Evolutionary conservation across 768 basidiomycete genomes (phyloP).

Genomic region (Fomitopsis serialis): DNA sequence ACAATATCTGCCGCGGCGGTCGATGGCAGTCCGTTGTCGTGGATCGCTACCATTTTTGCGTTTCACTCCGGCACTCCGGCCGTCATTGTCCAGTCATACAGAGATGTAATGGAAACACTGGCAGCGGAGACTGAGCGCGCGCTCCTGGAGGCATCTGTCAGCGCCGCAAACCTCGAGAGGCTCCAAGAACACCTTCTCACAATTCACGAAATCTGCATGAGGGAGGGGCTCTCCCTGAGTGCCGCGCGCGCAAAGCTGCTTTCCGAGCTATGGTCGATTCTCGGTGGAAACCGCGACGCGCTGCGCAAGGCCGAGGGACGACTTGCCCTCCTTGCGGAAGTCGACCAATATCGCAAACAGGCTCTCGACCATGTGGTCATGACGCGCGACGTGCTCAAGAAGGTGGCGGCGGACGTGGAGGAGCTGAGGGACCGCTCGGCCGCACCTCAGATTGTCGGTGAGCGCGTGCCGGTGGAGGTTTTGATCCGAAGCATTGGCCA

Average conservation of each 20-base stretch:
- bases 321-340: constrained; percentile 45
- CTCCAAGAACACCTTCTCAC: constrained; percentile 56
- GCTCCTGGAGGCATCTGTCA: constrained; percentile 59
- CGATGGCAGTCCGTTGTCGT: constrained; percentile 13
- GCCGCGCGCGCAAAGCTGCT: constrained; percentile 49
- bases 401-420: constrained; percentile 71
- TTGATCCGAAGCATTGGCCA: constrained; percentile 68
- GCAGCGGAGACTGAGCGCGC: constrained; percentile 48
- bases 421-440: constrained; percentile 70
- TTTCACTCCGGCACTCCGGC: constrained; percentile 24
- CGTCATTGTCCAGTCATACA: constrained; percentile 49
- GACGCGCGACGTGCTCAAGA: constrained; percentile 53
- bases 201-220: constrained; percentile 53
- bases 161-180: constrained; percentile 47
- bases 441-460: constrained; percentile 55
- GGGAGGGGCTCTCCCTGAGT: constrained; percentile 47
- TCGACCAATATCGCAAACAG: constrained; percentile 52
- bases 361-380: constrained; percentile 65
- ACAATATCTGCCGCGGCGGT: constrained; percentile 39
- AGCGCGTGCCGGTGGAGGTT: constrained; percentile 62
- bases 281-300: constrained; percentile 54
- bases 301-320: constrained; percentile 49
- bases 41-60: too few relatives aligned
- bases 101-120: constrained; percentile 56
- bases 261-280: constrained; percentile 59